phyloP scores from a whole-genome alignment of 2,329 filamentous ascomycete genomes.

The Claviceps maximensis region DNA sequence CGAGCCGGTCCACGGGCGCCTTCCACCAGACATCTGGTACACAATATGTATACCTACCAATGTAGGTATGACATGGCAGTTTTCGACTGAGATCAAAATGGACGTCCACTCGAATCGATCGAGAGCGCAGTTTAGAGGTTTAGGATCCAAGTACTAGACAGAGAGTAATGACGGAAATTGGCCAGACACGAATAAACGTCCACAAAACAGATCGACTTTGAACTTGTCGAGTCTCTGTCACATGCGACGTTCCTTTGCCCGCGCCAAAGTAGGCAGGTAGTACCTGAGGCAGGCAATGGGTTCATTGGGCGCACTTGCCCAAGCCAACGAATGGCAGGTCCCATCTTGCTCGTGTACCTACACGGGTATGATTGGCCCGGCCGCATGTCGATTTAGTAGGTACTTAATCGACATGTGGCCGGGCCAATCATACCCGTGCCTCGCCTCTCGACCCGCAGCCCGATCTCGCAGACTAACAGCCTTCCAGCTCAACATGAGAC shows the following conservation, averaged over 20 bases:
- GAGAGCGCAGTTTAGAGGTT: not conserved
- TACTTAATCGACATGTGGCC: not conserved
- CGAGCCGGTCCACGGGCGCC: not conserved
- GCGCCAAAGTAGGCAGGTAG: too few relatives aligned
- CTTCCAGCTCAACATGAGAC: not conserved
- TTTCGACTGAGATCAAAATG: not conserved
- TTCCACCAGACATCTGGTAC: too few relatives aligned
- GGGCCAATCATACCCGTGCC: not conserved
- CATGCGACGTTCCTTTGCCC: not conserved
- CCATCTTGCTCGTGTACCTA: too few relatives aligned
- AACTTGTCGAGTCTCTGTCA: not conserved
- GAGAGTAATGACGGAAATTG: not conserved
- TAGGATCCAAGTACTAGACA: not conserved
- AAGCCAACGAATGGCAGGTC: not conserved
- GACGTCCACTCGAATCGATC: not conserved
- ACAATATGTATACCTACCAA: too few relatives aligned
- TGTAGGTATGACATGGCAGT: not conserved
- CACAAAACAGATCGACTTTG: too few relatives aligned
- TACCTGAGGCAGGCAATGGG: not conserved
- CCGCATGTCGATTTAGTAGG: too few relatives aligned
- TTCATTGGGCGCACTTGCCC: not conserved
- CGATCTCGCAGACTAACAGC: not conserved
- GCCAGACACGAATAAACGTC: not conserved
- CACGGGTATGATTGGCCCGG: too few relatives aligned
- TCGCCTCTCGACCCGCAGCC: not conserved